Evolutionary conservation across 179 eudicot species (phyloP).

Genomic region (Amaranthus tricolor): DNA sequence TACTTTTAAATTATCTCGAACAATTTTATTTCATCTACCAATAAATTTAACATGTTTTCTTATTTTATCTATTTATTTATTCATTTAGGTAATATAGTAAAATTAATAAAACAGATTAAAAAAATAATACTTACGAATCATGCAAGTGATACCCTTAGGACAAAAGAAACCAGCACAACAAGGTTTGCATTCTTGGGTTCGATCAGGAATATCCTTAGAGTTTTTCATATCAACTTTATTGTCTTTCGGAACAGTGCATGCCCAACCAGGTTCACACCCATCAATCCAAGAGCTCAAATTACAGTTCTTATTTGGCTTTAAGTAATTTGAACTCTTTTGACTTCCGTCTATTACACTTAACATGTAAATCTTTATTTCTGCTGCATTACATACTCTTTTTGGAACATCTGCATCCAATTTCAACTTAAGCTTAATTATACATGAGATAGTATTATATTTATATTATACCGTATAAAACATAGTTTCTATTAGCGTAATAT

Average conservation of each 20-base stretch:
- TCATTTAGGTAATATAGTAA: not conserved
- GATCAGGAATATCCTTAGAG: constrained; percentile 46
- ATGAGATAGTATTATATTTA: no score
- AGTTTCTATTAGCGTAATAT: no score
- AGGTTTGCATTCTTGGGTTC: constrained; percentile 60
- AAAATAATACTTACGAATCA: constrained; percentile 70
- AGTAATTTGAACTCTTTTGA: constrained; percentile 43
- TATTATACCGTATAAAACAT: no score
- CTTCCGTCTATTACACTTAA: constrained; percentile 47
- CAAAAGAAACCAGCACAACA: constrained; percentile 94
- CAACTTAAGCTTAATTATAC: no score
- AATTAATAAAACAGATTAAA: not conserved
- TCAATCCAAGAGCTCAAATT: constrained; percentile 68
- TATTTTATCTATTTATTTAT: no score
- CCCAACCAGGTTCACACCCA: constrained; percentile 99
- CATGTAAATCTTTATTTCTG: constrained; percentile 77
- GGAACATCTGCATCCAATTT: constrained; percentile 45
- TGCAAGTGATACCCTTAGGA: constrained; percentile 94
- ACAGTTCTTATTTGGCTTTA: constrained; percentile 76
- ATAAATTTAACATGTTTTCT: no score
- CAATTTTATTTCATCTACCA: no score
- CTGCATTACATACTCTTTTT: constrained; percentile 66
- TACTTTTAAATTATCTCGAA: no score
- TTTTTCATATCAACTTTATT: constrained; percentile 56
- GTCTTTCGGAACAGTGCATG: constrained; percentile 45